These are phyloP conservation scores for Veloboletus limbatus DNA, from an alignment of 1,284 basidiomycete genomes.

Conservation along the genomic window DNA sequence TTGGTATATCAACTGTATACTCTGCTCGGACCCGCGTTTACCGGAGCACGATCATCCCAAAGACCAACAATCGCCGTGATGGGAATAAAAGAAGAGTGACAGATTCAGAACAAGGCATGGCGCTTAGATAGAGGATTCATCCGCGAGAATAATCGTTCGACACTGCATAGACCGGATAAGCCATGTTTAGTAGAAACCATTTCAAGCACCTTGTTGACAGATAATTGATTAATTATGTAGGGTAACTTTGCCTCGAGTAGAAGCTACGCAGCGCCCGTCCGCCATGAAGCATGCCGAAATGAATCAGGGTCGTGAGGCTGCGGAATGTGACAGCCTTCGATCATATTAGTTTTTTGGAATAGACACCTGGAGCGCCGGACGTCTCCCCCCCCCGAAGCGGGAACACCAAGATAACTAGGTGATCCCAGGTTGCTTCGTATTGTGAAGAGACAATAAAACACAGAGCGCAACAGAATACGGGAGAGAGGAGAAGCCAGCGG, in stretches of 20 bases:
- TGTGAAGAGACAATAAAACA: not conserved
- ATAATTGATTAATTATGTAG: slow-evolving; percentile 17
- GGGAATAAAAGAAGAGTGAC: slow-evolving; percentile 2
- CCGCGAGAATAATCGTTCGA: not conserved
- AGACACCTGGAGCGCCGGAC: not conserved
- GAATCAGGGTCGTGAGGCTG: slow-evolving; percentile 29
- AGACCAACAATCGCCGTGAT: slow-evolving; percentile 3
- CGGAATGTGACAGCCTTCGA: slow-evolving; percentile 3
- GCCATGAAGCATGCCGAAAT: slow-evolving; percentile 29
- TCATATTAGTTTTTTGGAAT: slow-evolving; percentile 9
- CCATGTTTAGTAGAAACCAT: slow-evolving; percentile 4
- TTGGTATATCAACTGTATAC: slow-evolving; percentile 1
- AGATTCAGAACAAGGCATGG: not conserved
- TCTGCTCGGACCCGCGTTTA: slow-evolving; percentile 5
- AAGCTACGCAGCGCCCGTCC: slow-evolving; percentile 14
- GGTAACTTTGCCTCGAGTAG: slow-evolving; percentile 17
- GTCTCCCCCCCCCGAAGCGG: slow-evolving; percentile 5
- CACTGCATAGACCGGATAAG: not conserved
- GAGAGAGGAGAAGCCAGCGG: slow-evolving; percentile 22
- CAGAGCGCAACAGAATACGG: slow-evolving; percentile 5
- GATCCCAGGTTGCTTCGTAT: slow-evolving; percentile 7
- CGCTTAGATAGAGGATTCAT: not conserved
- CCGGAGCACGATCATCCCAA: slow-evolving; percentile 3
- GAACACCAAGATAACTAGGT: slow-evolving; percentile 2
- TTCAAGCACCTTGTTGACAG: not conserved